Conservation (phyloP, 306 rosid genomes). For the Castanopsis chinensis region DNA sequence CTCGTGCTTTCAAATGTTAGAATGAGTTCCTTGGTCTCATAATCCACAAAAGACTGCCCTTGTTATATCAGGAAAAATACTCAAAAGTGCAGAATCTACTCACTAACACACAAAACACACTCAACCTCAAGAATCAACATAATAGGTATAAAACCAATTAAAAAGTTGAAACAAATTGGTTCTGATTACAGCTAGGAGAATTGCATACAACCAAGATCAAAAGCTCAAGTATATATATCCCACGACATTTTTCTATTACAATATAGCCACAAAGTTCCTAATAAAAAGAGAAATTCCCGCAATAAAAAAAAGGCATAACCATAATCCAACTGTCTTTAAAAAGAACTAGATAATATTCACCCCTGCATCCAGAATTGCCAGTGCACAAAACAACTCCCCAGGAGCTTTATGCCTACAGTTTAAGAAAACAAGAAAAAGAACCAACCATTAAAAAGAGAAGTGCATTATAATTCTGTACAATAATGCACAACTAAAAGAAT, state of each 20-base stretch:
- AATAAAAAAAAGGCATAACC: conserved; percentile 31
- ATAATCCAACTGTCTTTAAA: conserved; percentile 44
- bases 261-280: conserved; percentile 53
- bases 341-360: conserved; percentile 81
- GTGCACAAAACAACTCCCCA: conserved; percentile 42
- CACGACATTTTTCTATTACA: conserved; percentile 55
- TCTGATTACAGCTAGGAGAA: conserved; percentile 50
- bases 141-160: not conserved
- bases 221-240: conserved; percentile 50
- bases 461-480: not conserved
- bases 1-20: no score
- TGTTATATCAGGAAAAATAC: not conserved
- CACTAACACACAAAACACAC: not conserved
- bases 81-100: not conserved
- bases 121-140: not conserved
- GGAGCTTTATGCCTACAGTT: conserved; percentile 60
- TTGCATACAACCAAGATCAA: conserved; percentile 43
- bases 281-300: conserved; percentile 18
- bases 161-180: conserved; percentile 34
- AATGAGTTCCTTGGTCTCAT: not conserved
- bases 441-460: not conserved
- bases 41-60: not conserved
- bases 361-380: conserved; percentile 93
- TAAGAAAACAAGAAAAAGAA: not conserved
- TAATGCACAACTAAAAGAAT: not conserved